phyloP scores from a whole-genome alignment of 495 filamentous ascomycete genomes.

The Friedmanniomyces endolithicus region DNA sequence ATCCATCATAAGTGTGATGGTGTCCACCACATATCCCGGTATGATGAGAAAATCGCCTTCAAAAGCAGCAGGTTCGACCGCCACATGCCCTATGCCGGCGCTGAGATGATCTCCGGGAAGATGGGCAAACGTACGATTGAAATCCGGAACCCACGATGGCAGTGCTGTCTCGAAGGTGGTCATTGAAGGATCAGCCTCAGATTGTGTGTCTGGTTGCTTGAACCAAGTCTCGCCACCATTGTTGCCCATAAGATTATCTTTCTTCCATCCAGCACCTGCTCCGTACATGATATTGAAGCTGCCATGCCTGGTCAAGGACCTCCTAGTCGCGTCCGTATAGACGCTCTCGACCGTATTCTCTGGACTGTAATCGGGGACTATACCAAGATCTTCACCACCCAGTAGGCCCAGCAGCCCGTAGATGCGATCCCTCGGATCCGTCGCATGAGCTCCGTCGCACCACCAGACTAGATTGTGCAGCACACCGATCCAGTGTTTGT shows the following conservation, averaged over 20 bases:
- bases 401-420: conserved; percentile 1
- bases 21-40: neutral
- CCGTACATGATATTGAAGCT: neutral
- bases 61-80: neutral
- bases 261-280: neutral
- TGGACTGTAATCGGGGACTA: neutral
- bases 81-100: neutral
- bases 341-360: neutral
- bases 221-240: no score
- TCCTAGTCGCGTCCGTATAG: conserved; percentile 2
- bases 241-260: neutral
- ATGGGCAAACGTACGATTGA: neutral
- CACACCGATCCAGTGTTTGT: neutral
- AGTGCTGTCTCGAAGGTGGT: no score
- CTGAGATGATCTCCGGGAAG: neutral
- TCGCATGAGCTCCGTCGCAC: neutral
- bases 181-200: no score
- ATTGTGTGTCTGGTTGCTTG: no score
- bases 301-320: neutral
- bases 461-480: neutral
- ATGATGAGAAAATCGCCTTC: neutral
- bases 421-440: conserved; percentile 3
- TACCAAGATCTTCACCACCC: neutral
- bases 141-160: conserved; percentile 4
- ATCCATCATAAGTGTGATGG: neutral